Evolutionary conservation across 805 yeast genomes (phyloP).

Genomic region (Candida methanosorbosa): DNA sequence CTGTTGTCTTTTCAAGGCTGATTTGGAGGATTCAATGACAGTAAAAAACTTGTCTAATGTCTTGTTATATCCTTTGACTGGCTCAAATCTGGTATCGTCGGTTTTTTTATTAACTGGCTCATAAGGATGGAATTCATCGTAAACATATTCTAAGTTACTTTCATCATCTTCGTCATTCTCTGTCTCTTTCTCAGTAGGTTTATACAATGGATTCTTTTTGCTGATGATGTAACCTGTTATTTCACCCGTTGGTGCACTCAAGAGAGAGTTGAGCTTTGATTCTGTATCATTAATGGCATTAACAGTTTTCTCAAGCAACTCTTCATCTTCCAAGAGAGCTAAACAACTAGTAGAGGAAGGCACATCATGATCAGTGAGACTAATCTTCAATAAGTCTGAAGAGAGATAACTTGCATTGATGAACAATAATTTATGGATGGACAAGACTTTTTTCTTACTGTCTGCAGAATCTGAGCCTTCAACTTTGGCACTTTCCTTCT

Average conservation of each 20-base stretch:
- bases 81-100: constrained; percentile 28
- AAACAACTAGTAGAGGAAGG: constrained; percentile 27
- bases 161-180: constrained; percentile 1
- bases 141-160: constrained; percentile 27
- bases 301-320: constrained; percentile 23
- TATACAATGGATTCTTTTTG: constrained; percentile 45
- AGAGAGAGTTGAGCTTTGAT: constrained; percentile 28
- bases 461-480: constrained; percentile 7
- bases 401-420: constrained; percentile 67
- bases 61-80: constrained; percentile 60
- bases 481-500: constrained; percentile 20
- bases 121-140: constrained; percentile 50
- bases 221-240: constrained; percentile 56
- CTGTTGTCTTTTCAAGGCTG: constrained; percentile 63
- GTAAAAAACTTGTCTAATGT: constrained; percentile 83
- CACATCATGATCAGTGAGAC: constrained; percentile 37
- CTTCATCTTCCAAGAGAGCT: constrained; percentile 20
- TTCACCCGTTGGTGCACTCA: constrained; percentile 24
- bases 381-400: constrained; percentile 64
- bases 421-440: constrained; percentile 65
- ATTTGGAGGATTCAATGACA: constrained; percentile 73
- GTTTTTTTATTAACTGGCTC: constrained; percentile 28
- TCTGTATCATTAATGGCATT: constrained; percentile 41
- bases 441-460: constrained; percentile 37
- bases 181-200: constrained; percentile 20